Conservation (phyloP, 139 green algal genomes). For the Chloropicon primus region DNA sequence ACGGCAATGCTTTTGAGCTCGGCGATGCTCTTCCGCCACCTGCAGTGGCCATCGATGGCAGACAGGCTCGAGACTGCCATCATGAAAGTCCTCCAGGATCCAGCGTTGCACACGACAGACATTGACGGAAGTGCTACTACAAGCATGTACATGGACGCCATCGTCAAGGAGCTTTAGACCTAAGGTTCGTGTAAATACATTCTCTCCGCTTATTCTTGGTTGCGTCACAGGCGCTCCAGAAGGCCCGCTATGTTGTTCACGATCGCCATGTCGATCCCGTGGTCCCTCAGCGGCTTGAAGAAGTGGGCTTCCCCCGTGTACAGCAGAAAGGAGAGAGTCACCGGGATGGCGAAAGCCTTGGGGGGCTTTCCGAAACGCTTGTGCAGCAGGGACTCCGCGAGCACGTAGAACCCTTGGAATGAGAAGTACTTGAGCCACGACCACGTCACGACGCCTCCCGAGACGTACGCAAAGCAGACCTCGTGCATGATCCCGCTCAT, state of each 20-base stretch:
- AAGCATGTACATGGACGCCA: conserved; percentile 16
- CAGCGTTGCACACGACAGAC: conserved; percentile 15
- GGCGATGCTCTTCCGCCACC: conserved; percentile 26
- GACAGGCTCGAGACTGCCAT: conserved; percentile 31
- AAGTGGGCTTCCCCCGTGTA: not conserved
- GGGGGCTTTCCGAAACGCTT: not conserved
- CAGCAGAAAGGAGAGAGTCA: not conserved
- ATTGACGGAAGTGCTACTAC: conserved; percentile 19
- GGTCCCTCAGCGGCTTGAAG: conserved; percentile 1
- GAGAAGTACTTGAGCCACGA: not conserved
- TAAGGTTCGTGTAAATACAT: too few species aligned
- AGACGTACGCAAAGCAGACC: not conserved
- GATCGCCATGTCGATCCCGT: not conserved
- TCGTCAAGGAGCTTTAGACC: conserved; percentile 15
- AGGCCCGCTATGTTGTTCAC: conserved; percentile 1
- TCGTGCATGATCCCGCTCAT: not conserved
- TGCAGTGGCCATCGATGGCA: conserved; percentile 11
- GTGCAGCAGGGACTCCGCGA: not conserved
- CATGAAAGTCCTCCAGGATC: conserved; percentile 18
- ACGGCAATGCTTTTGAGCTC: conserved; percentile 21
- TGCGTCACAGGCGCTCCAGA: not conserved
- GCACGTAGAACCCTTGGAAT: not conserved
- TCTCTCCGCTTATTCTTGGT: too few species aligned
- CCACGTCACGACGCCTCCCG: not conserved
- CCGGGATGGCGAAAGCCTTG: not conserved